Base-by-base conservation (phyloP, 2,329 filamentous ascomycete species). In the Trichophyton verrucosum region DNA sequence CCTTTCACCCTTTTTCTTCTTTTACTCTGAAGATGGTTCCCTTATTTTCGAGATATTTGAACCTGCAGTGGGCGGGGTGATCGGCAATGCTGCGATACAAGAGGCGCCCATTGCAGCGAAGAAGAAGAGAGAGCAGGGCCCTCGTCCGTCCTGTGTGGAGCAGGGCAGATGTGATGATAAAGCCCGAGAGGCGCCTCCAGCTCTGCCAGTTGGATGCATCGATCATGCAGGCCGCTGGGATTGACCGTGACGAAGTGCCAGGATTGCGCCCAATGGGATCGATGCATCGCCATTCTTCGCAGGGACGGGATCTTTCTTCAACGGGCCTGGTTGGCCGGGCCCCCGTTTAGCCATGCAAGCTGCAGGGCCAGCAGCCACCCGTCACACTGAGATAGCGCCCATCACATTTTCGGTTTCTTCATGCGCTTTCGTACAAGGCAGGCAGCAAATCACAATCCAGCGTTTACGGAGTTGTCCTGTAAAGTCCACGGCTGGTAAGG, bases 401-500 rank as follows among this genome's bases (percentile, higher is more conserved):
- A 36, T 55, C 51, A 55, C 51, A 55, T 55, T 55, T 55, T 55
- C 17, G 7, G 51, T 55, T 55, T 55, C 51, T 55, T 55, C 51
- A 55, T 55, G 27, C 27, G 4, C 13, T 55, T 17, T 30, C 15
- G 30, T 53, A 27, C 51, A 20, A 27, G n/a, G 51, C 22, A 4
- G 24, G 13, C 51, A 55, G 30, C 51, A 55, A 55, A 55, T 55
- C 27, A n/a, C 24, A 55, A 22, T 9, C 20, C 20, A 27, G 46
- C 24, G 13, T 56, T 33, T 38, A 38, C 33, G 33, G 33, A 38
- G 33, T 38, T 13, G 33, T 13, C 51, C 51, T 30, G 22, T 6
- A 20, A 17, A 33, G 15, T n/a, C 1, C 5, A 55, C 6, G 51
- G 8, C 17, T n/a, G 22, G 53, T 40, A 13, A 44, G 40, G 40